Base-by-base conservation (phyloP, 768 basidiomycete species). In the Termitomyces sp. region DNA sequence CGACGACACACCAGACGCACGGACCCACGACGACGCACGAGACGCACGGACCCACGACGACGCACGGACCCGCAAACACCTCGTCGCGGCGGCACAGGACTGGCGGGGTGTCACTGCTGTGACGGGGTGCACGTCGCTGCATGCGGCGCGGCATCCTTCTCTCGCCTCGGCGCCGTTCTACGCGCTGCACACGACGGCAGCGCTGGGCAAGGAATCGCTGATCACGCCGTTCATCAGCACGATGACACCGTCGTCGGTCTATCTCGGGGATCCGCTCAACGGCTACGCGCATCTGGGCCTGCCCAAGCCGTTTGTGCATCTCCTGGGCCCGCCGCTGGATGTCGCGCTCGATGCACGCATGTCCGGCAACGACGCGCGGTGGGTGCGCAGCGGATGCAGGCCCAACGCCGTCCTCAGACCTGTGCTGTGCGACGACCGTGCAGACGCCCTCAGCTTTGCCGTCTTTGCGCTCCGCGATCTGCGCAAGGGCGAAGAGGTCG, bases 231-330 rank as follows among this genome's bases (percentile, higher is more conserved):
- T 80, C 59, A 77, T 76, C 0, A 82, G 85, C 21, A 74, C 82
- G 23, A 79, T 95, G 52, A 78, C 83, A 16, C 85, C 88, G 3
- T 82, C 84, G 19, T 73, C 84, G 0, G 66, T 76, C 0, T 97
- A 97, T 69, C 78, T 92, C 28, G 67, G 76, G 3, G 89, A 94
- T 63, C 88, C 91, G 0, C 79, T 91, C 60, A 96, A 94, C 64
- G 88, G 86, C n/a, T 97, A 96, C 64, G 83, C 86, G 0, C 83
- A 86, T 59, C 76, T 86, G 17, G 93, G 94, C 10, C 81, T 88
- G 72, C 89, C 91, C 32, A 94, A 93, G 65, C 88, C 88, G 0
- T 85, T 83, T 60, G 93, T 96, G 0, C 88, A 91, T 58, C 76
- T 89, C 14, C 67, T 97, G 2, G 89, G 87, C 0, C 84, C 84